Evolutionary conservation across 2,329 filamentous ascomycete genomes (phyloP).

Genomic region (Epichloe elymi): DNA sequence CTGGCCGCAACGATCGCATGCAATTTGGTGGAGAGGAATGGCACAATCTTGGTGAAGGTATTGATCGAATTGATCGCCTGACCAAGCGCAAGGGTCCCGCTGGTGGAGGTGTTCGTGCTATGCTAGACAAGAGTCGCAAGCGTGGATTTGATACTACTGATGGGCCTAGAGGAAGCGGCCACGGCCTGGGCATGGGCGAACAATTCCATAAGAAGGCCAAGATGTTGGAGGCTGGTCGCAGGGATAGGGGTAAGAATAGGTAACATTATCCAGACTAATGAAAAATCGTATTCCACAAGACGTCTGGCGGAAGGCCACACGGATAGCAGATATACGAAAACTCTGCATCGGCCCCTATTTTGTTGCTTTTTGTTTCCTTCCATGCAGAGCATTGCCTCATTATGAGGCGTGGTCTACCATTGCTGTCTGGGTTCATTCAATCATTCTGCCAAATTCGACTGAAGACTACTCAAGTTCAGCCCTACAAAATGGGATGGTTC

Average conservation of each 20-base stretch:
- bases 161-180: slow-evolving; percentile 52
- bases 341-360: too few relatives aligned
- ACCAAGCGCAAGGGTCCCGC: slow-evolving; percentile 54
- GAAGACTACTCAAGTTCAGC: not conserved
- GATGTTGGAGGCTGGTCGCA: slow-evolving; percentile 33
- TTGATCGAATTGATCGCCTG: slow-evolving; percentile 73
- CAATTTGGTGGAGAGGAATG: slow-evolving; percentile 83
- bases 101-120: slow-evolving; percentile 41
- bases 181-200: slow-evolving; percentile 53
- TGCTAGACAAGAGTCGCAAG: slow-evolving; percentile 80
- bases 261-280: slow-evolving; percentile 7
- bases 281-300: not conserved
- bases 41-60: slow-evolving; percentile 69
- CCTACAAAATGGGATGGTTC: not conserved
- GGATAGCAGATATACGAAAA: too few relatives aligned
- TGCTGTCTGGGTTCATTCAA: too few relatives aligned
- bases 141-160: slow-evolving; percentile 55
- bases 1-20: slow-evolving; percentile 44
- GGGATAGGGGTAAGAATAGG: slow-evolving; percentile 29
- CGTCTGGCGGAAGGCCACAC: not conserved
- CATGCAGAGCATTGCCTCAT: too few relatives aligned
- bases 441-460: too few relatives aligned
- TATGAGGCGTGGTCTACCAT: too few relatives aligned
- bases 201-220: slow-evolving; percentile 59
- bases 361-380: too few relatives aligned